Percentiles rank a stretch among this genome's conserved stretches.
Conservation (phyloP, 1,284 basidiomycete species). For the Trichosporon ovoides region DNA sequence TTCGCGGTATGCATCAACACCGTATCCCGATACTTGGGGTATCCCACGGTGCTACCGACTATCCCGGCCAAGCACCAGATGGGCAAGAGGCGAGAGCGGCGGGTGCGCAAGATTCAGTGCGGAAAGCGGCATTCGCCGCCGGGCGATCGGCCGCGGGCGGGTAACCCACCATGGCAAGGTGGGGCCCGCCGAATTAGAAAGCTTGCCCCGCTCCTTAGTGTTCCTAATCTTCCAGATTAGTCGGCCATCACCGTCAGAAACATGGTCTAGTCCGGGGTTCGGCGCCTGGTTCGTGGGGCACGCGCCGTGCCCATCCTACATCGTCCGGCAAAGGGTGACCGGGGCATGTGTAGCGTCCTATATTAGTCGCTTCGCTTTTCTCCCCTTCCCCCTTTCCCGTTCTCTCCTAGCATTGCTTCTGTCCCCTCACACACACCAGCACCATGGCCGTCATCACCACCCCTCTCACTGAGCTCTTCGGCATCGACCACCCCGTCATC, state of each 20-base stretch:
- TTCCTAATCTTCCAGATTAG: neutral
- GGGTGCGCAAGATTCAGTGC: too few species aligned
- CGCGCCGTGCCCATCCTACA: neutral
- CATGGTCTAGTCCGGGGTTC: neutral
- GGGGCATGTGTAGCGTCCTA: neutral
- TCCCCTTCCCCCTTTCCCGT: neutral
- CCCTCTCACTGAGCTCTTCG: conserved; percentile 74
- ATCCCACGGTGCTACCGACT: too few species aligned
- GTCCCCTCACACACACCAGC: too few species aligned
- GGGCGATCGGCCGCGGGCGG: too few species aligned
- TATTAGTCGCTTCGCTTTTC: neutral
- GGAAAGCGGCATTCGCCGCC: too few species aligned
- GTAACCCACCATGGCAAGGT: neutral
- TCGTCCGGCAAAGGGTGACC: neutral
- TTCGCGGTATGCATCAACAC: too few species aligned
- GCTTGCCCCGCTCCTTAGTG: neutral
- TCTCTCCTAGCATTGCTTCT: too few species aligned
- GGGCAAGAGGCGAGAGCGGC: too few species aligned
- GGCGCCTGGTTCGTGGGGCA: conserved; percentile 4
- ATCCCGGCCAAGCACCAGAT: too few species aligned
- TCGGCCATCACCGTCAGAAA: conserved; percentile 1
- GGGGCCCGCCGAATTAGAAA: neutral
- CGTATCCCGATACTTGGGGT: too few species aligned
- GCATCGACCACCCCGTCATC: conserved; percentile 77
- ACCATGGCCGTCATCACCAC: conserved; percentile 52